phyloP scores from a whole-genome alignment of 371 early-diverging fungal genomes.

The Umbelopsis sp. region DNA sequence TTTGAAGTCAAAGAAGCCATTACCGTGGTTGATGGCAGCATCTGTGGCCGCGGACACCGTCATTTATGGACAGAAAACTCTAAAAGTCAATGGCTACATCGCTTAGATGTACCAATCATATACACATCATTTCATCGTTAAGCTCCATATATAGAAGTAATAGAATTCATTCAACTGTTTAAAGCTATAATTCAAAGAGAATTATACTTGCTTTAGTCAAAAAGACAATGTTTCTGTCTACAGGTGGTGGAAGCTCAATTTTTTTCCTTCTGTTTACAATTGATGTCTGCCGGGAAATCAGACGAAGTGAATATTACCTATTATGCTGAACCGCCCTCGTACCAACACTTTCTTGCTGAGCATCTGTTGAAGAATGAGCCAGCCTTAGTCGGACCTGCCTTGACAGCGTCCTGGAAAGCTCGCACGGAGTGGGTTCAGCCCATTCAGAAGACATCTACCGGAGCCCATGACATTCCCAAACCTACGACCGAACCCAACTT shows the following conservation, averaged over 20 bases:
- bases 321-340: slow-evolving; percentile 47
- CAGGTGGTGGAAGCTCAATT: too few species aligned
- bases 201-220: too few species aligned
- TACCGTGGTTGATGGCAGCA: slow-evolving; percentile 39
- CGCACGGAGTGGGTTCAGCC: slow-evolving; percentile 61
- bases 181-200: too few species aligned
- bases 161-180: too few species aligned
- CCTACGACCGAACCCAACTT: slow-evolving; percentile 31
- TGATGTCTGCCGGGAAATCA: background rate
- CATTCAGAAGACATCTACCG: slow-evolving; percentile 25
- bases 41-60: slow-evolving; percentile 36
- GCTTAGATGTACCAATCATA: slow-evolving; percentile 14
- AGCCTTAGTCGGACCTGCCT: slow-evolving; percentile 58
- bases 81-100: slow-evolving; percentile 51
- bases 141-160: too few species aligned
- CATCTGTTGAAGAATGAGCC: slow-evolving; percentile 66
- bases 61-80: slow-evolving; percentile 50
- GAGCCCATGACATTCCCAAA: background rate
- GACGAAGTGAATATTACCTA: slow-evolving; percentile 35
- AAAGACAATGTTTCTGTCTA: too few species aligned
- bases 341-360: slow-evolving; percentile 52
- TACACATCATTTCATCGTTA: too few species aligned
- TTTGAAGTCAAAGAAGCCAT: slow-evolving; percentile 35
- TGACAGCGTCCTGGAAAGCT: slow-evolving; percentile 64
- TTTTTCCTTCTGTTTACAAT: background rate